These are phyloP conservation scores for Fomitopsis pulvina DNA, from an alignment of 768 basidiomycete genomes.

Conservation along the genomic window DNA sequence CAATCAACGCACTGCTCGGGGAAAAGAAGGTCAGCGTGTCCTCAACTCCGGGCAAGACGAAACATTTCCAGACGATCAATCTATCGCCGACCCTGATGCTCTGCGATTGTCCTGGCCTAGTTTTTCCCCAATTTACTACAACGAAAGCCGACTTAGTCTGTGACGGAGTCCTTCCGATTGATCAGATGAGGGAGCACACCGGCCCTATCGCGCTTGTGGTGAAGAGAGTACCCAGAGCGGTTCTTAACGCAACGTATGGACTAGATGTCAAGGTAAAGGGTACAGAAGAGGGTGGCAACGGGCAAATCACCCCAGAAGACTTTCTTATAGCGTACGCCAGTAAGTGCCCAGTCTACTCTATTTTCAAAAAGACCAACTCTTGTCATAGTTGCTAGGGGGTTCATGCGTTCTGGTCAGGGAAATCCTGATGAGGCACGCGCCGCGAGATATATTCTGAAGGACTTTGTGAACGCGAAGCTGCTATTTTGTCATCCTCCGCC, in stretches of 20 bases:
- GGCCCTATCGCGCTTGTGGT: conserved; percentile 77
- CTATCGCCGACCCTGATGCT: conserved; percentile 82
- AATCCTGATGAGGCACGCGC: conserved; percentile 96
- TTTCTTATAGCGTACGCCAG: conserved; percentile 88
- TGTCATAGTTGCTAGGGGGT: conserved; percentile 79
- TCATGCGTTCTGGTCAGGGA: conserved; percentile 88
- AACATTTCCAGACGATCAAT: conserved; percentile 97
- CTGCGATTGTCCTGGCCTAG: conserved; percentile 96
- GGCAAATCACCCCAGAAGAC: conserved; percentile 66
- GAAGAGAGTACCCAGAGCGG: conserved; percentile 69
- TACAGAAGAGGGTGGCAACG: conserved; percentile 82
- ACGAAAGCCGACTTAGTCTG: conserved; percentile 95
- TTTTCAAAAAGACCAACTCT: conserved; percentile 4
- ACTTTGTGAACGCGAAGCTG: conserved; percentile 93
- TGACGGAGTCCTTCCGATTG: conserved; percentile 95
- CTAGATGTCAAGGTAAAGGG: conserved; percentile 59
- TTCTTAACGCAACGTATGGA: conserved; percentile 90
- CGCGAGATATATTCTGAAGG: conserved; percentile 89
- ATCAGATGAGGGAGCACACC: conserved; percentile 91
- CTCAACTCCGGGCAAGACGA: conserved; percentile 96
- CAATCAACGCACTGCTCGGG: conserved; percentile 93
- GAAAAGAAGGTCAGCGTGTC: conserved; percentile 98
- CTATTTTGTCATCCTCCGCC: conserved; percentile 92
- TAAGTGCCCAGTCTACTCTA: conserved; percentile 35
- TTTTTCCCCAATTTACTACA: conserved; percentile 97